A percentile compares a stretch with the other conserved stretches of the same genome.
These are phyloP conservation scores for Eutrema yunnanense DNA, from an alignment of 345 rosid species.

Conservation along the genomic window DNA sequence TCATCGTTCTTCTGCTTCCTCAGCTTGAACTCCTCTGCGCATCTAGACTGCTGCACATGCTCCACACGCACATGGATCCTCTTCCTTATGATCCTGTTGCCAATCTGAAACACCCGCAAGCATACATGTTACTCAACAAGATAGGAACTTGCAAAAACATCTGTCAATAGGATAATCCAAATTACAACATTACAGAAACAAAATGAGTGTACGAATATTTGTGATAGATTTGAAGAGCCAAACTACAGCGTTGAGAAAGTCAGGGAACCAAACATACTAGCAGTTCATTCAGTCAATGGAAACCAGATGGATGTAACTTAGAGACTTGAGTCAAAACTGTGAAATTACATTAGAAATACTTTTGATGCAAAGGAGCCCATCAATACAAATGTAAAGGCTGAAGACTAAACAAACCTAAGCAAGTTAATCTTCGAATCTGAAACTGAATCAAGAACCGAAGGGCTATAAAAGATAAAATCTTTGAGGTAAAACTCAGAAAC, in stretches of 20 bases:
- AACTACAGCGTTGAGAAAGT: neutral
- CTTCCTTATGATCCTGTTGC: constrained; percentile 64
- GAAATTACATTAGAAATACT: neutral
- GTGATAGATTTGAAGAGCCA: neutral
- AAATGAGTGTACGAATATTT: neutral
- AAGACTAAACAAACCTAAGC: neutral
- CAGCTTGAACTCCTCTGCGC: constrained; percentile 55
- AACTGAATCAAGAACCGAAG: neutral
- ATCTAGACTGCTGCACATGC: constrained; percentile 68
- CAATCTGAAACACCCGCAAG: constrained; percentile 34
- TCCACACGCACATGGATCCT: constrained; percentile 78
- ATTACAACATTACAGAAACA: neutral
- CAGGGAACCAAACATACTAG: neutral
- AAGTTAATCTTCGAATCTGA: neutral
- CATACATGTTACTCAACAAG: neutral
- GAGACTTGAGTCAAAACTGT: too few relatives aligned
- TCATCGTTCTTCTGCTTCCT: constrained; percentile 55
- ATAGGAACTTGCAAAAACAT: neutral
- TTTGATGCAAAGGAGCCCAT: neutral
- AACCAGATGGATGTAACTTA: neutral
- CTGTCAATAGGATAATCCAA: neutral
- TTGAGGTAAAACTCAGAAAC: neutral
- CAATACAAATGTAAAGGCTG: neutral
- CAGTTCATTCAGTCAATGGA: neutral
- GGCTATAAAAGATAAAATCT: neutral